These are phyloP conservation scores for Kodamaea arcana DNA, from an alignment of 1,139 yeast genomes.

Conservation along the genomic window DNA sequence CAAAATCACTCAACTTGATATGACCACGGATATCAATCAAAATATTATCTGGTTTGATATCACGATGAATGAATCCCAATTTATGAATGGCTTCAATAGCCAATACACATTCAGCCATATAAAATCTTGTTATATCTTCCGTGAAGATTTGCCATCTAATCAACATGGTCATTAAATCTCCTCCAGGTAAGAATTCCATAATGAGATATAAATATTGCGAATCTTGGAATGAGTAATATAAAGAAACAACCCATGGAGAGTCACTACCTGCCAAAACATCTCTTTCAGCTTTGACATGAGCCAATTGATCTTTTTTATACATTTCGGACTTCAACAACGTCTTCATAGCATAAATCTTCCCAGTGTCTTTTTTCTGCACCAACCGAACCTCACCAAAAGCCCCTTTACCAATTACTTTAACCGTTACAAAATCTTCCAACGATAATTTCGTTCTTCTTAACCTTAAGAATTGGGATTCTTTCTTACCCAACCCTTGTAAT, in stretches of 20 bases:
- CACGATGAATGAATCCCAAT: slow-evolving; percentile 75
- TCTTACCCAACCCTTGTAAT: slow-evolving; percentile 63
- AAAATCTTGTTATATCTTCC: slow-evolving; percentile 77
- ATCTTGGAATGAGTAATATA: slow-evolving; percentile 79
- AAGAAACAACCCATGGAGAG: slow-evolving; percentile 83
- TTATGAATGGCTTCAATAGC: slow-evolving; percentile 83
- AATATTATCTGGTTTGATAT: slow-evolving; percentile 76
- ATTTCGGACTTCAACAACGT: slow-evolving; percentile 73
- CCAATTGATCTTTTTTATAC: slow-evolving; percentile 80
- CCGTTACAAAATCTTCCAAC: slow-evolving; percentile 71
- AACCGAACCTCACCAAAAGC: slow-evolving; percentile 83
- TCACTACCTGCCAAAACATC: slow-evolving; percentile 82
- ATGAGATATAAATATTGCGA: slow-evolving; percentile 68
- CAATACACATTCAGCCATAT: slow-evolving; percentile 83
- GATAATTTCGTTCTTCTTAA: slow-evolving; percentile 71
- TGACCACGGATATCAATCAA: slow-evolving; percentile 79
- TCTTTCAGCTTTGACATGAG: slow-evolving; percentile 83
- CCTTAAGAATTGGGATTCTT: slow-evolving; percentile 74
- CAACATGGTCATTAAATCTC: slow-evolving; percentile 83
- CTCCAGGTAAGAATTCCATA: slow-evolving; percentile 85
- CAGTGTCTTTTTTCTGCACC: slow-evolving; percentile 79
- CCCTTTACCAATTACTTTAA: slow-evolving; percentile 82
- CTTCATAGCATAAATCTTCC: slow-evolving; percentile 83
- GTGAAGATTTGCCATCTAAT: slow-evolving; percentile 85
- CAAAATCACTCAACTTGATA: slow-evolving; percentile 74